These are phyloP conservation scores for Lasiodiplodia hormozganensis DNA, from an alignment of 2,329 filamentous ascomycete species.

Conservation along the genomic window DNA sequence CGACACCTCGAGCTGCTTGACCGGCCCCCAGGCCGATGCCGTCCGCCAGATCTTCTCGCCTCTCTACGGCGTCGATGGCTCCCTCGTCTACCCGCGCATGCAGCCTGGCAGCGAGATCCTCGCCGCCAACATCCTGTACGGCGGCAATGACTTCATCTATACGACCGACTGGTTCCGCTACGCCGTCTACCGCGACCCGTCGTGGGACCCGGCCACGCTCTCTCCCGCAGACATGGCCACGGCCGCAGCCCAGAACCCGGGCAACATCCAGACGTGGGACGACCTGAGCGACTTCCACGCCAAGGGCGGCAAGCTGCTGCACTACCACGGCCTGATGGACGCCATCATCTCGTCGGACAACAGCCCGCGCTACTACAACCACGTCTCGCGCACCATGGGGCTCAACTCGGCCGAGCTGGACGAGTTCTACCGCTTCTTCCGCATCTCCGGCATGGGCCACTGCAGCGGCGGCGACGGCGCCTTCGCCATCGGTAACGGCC, in stretches of 20 bases:
- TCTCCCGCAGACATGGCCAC: slow-evolving; percentile 51
- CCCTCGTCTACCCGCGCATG: slow-evolving; percentile 59
- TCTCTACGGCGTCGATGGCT: slow-evolving; percentile 51
- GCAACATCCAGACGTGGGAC: slow-evolving; percentile 50
- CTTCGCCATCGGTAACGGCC: slow-evolving; percentile 41
- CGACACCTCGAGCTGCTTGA: slow-evolving; percentile 53
- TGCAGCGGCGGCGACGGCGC: slow-evolving; percentile 59
- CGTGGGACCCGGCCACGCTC: slow-evolving; percentile 50
- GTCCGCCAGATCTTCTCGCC: slow-evolving; percentile 53
- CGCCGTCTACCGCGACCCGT: slow-evolving; percentile 55
- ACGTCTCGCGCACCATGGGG: slow-evolving; percentile 54
- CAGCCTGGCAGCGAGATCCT: slow-evolving; percentile 56
- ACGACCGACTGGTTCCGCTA: slow-evolving; percentile 58
- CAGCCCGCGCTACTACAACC: slow-evolving; percentile 57
- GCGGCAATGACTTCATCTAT: slow-evolving; percentile 51
- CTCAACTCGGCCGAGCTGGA: slow-evolving; percentile 45
- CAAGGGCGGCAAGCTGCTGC: slow-evolving; percentile 55
- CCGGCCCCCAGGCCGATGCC: slow-evolving; percentile 50
- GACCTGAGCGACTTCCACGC: slow-evolving; percentile 46
- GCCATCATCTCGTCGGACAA: slow-evolving; percentile 54
- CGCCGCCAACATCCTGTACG: slow-evolving; percentile 33
- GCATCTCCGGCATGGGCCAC: slow-evolving; percentile 60
- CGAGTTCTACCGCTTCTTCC: slow-evolving; percentile 59
- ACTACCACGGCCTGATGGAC: slow-evolving; percentile 55
- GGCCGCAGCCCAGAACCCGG: slow-evolving; percentile 47